Base-by-base conservation (phyloP, 139 green algal genomes). In the Cymbomonas tetramitiformis region DNA sequence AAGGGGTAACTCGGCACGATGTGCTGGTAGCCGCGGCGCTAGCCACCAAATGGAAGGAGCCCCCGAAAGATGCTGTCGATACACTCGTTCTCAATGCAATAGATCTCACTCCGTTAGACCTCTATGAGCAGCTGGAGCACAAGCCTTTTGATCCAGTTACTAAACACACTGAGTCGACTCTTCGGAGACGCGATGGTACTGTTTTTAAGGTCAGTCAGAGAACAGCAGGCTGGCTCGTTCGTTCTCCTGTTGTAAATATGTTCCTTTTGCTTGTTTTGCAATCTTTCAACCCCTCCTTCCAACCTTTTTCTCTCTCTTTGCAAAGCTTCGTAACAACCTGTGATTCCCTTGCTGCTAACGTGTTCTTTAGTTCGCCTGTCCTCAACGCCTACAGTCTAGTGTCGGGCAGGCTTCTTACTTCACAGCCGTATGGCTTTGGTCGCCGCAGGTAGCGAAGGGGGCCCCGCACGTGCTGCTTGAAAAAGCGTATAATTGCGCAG, bases 101-200 rank as follows among this genome's bases (percentile, higher is more conserved):
- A 2, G 36, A 56, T 9, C 21, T 63, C 5, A 18, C 18, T 19
- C 6, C 4, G 6, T 19, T 57, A 7, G 30, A 65, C 30, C 31
- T 7, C 5, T 65, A 36, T 21, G 31, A 71, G 44, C 71, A 84
- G 48, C 15, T 85, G 2, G 78, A 94, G 62, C 87, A 84, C 72
- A 56, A 79, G 66, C 85, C 85, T 19, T 94, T 94, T 50, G 85
- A 94, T 72, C 85, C 85, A 48, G 79, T 65, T 33, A 64, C 82
- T 47, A 94, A 94, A 79, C 72, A 83, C 39, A 94, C 85, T 19
- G 79, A 88, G 68, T 70, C 77, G 34, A 84, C 77, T 5, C 30
- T 69, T 15, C 23, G 6, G 19, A 58, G 31, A n/a, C 65, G 71
- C 30, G 64, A 83, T 31, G 79, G 82, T 5, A 24, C 4, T 56